A percentile compares a stretch with the other conserved stretches of the same genome.
phyloP scores from a whole-genome alignment of 257 asterid genomes.

The Verbascum thapsus region DNA sequence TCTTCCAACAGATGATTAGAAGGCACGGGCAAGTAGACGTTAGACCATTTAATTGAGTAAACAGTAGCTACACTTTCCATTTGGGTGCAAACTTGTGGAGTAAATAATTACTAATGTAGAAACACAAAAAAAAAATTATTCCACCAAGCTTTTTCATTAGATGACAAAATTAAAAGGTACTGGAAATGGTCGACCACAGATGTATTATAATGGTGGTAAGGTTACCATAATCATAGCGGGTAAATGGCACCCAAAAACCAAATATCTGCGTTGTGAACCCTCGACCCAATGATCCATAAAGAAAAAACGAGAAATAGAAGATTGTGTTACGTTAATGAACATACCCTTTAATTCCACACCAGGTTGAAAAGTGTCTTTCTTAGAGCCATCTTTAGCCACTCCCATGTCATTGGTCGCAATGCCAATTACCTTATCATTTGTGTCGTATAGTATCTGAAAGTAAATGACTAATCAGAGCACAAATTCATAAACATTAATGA shows the following conservation, averaged over 20 bases:
- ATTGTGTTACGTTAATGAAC: slow-evolving; percentile 29
- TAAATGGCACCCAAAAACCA: slow-evolving; percentile 1
- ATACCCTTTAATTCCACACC: slow-evolving; percentile 93
- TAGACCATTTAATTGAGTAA: not conserved
- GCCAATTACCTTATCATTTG: slow-evolving; percentile 71
- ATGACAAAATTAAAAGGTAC: not conserved
- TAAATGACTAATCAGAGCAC: slow-evolving; percentile 29
- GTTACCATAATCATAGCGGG: not conserved
- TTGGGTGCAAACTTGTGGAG: not conserved
- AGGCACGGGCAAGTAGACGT: slow-evolving; percentile 6
- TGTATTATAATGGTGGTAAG: not conserved
- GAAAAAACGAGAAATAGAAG: slow-evolving; percentile 1
- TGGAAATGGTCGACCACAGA: not conserved
- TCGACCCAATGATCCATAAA: slow-evolving; percentile 4
- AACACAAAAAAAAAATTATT: not conserved
- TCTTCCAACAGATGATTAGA: not conserved
- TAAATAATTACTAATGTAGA: not conserved
- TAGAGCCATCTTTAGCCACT: slow-evolving; percentile 85
- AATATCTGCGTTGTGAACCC: slow-evolving; percentile 2
- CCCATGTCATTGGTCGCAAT: slow-evolving; percentile 99
- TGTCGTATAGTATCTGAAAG: slow-evolving; percentile 68
- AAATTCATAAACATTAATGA: slow-evolving; percentile 13
- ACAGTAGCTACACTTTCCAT: slow-evolving; percentile 2
- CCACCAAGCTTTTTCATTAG: slow-evolving; percentile 10
- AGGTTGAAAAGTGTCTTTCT: slow-evolving; percentile 76